phyloP scores from a whole-genome alignment of 2,329 filamentous ascomycete species.

The Cordyceps cicadae region DNA sequence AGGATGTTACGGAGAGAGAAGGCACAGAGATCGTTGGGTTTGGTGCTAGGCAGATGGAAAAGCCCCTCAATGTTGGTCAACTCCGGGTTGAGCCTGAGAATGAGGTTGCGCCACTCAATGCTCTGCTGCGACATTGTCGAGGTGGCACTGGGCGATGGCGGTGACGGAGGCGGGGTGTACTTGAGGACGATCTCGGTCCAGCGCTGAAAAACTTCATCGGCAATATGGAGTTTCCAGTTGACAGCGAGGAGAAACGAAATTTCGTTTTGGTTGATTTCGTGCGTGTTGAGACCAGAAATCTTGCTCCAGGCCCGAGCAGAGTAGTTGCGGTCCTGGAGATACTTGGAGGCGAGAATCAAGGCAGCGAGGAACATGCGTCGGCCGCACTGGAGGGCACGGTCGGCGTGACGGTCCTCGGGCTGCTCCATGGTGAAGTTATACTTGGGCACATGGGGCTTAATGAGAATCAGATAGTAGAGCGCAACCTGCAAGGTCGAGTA shows the following conservation, averaged over 20 bases:
- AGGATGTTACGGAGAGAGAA: slow-evolving; percentile 36
- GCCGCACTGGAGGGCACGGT: slow-evolving; percentile 83
- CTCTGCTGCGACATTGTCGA: slow-evolving; percentile 38
- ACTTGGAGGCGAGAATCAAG: slow-evolving; percentile 93
- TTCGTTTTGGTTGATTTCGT: slow-evolving; percentile 96
- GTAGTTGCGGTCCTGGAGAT: slow-evolving; percentile 95
- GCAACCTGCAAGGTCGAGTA: slow-evolving; percentile 97
- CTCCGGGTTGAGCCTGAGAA: slow-evolving; percentile 47
- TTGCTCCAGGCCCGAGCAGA: slow-evolving; percentile 97
- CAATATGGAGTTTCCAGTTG: slow-evolving; percentile 90
- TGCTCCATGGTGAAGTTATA: slow-evolving; percentile 84
- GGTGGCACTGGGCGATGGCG: slow-evolving; percentile 45
- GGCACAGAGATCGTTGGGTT: slow-evolving; percentile 27
- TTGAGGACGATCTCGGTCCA: slow-evolving; percentile 92
- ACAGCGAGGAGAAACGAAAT: slow-evolving; percentile 84
- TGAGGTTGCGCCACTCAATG: slow-evolving; percentile 50
- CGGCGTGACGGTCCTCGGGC: slow-evolving; percentile 59
- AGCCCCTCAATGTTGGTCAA: slow-evolving; percentile 51
- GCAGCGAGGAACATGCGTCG: slow-evolving; percentile 95
- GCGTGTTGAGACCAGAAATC: slow-evolving; percentile 89
- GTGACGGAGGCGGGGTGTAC: slow-evolving; percentile 64
- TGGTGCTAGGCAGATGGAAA: slow-evolving; percentile 27
- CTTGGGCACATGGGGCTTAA: slow-evolving; percentile 80
- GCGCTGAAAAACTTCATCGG: slow-evolving; percentile 77
- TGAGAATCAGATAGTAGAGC: slow-evolving; percentile 89